phyloP scores from a whole-genome alignment of 2,329 filamentous ascomycete genomes.

The Xylariaceae sp. region DNA sequence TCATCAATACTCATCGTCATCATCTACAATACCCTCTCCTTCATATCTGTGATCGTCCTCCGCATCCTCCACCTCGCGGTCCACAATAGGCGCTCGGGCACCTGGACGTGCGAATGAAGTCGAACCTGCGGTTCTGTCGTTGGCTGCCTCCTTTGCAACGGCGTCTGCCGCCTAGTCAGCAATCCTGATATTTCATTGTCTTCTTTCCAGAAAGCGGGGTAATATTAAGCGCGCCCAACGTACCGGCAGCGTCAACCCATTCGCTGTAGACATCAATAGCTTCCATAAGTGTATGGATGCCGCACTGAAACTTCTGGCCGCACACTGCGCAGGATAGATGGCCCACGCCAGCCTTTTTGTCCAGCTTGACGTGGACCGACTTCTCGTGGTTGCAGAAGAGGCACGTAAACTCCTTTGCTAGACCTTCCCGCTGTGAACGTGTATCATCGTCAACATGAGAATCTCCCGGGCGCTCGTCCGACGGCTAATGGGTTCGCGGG shows the following conservation, averaged over 20 bases:
- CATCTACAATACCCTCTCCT: constrained; percentile 49
- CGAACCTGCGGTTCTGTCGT: constrained; percentile 17
- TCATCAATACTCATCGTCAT: constrained; percentile 54
- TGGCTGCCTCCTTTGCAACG: constrained; percentile 44
- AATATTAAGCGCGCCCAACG: constrained; percentile 6
- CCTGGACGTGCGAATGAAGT: constrained; percentile 18
- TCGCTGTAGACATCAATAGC: constrained; percentile 95
- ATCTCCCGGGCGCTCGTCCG: constrained; percentile 12
- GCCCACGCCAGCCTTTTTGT: constrained; percentile 87
- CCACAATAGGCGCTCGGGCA: constrained; percentile 22
- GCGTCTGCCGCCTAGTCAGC: constrained; percentile 39
- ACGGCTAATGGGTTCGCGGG: constrained; percentile 4
- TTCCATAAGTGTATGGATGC: constrained; percentile 86
- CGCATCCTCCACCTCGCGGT: constrained; percentile 43
- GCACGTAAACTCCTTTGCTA: constrained; percentile 85
- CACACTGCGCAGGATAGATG: constrained; percentile 87
- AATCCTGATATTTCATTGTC: background rate
- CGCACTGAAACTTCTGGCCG: constrained; percentile 87
- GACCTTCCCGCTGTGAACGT: constrained; percentile 56
- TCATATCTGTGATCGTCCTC: constrained; percentile 51
- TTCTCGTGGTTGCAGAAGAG: constrained; percentile 99
- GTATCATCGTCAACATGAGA: constrained; percentile 1
- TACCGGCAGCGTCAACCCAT: constrained; percentile 85
- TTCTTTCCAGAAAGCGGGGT: background rate
- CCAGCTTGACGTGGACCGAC: constrained; percentile 82